Percentiles rank a stretch among this genome's conserved stretches.
phyloP scores from a whole-genome alignment of 257 asterid species.

The Salvia rosmarinus region DNA sequence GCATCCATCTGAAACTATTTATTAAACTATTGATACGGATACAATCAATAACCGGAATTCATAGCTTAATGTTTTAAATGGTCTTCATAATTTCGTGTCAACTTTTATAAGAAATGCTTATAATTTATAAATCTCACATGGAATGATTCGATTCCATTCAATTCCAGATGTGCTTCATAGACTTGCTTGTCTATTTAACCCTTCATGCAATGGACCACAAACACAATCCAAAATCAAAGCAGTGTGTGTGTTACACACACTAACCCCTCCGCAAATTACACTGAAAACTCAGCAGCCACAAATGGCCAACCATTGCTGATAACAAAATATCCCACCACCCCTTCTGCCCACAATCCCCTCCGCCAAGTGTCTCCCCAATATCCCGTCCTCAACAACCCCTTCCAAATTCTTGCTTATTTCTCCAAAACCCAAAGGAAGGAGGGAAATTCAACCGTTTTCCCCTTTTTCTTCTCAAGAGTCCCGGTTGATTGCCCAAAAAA shows the following conservation, averaged over 20 bases:
- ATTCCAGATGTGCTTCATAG: background rate
- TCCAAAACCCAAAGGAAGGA: slow-evolving; percentile 18
- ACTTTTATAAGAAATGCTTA: no score
- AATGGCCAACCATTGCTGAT: slow-evolving; percentile 76
- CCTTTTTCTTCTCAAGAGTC: slow-evolving; percentile 19
- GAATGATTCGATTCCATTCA: no score
- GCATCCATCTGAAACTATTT: no score
- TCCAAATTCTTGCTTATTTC: slow-evolving; percentile 32
- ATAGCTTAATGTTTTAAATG: no score
- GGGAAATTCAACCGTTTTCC: slow-evolving; percentile 28
- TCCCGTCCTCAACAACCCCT: slow-evolving; percentile 19
- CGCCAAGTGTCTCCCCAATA: slow-evolving; percentile 43
- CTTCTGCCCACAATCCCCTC: slow-evolving; percentile 20
- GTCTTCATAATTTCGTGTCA: no score
- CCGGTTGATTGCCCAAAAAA: slow-evolving; percentile 13
- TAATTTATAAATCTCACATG: background rate
- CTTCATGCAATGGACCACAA: background rate
- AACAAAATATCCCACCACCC: slow-evolving; percentile 40
- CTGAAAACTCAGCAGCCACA: background rate
- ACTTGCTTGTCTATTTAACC: no score
- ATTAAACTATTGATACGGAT: no score
- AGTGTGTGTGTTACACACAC: slow-evolving; percentile 9
- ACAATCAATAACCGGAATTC: no score
- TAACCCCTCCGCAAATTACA: background rate
- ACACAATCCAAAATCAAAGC: background rate